phyloP scores from a whole-genome alignment of 345 rosid species.

The Carallia brachiata region DNA sequence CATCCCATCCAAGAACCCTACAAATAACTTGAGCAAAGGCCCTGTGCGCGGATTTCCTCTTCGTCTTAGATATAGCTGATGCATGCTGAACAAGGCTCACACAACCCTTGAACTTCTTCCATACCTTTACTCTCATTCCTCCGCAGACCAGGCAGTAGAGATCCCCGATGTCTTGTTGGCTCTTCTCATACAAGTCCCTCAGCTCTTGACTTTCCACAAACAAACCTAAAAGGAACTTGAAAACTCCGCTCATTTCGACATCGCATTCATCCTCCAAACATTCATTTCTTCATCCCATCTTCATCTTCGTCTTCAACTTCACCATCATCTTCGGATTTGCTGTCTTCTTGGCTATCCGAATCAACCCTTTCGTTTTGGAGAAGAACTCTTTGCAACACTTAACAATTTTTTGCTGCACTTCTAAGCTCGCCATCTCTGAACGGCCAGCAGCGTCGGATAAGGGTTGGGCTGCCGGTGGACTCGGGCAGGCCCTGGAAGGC shows the following conservation, averaged over 20 bases:
- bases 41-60: conserved; percentile 53
- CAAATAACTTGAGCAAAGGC: conserved; percentile 67
- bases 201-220: conserved; percentile 48
- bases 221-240: conserved; percentile 40
- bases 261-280: conserved; percentile 27
- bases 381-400: conserved; percentile 7
- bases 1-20: conserved; percentile 76
- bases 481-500: conserved; percentile 18
- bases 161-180: conserved; percentile 42
- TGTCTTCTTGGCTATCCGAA: conserved; percentile 3
- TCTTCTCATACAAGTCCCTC: conserved; percentile 56
- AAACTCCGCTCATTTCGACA: conserved; percentile 35
- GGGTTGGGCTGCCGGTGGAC: conserved; percentile 8
- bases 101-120: conserved; percentile 58
- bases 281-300: conserved; percentile 31
- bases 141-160: conserved; percentile 71
- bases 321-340: not conserved
- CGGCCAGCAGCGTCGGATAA: conserved; percentile 32
- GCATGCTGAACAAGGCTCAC: conserved; percentile 64
- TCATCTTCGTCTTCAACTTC: not conserved
- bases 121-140: conserved; percentile 38
- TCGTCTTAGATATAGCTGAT: conserved; percentile 41
- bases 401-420: conserved; percentile 22
- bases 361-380: conserved; percentile 11
- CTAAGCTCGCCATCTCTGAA: conserved; percentile 27